Evolutionary conservation across 2,329 filamentous ascomycete genomes (phyloP).

Genomic region (Aureobasidium sp.): DNA sequence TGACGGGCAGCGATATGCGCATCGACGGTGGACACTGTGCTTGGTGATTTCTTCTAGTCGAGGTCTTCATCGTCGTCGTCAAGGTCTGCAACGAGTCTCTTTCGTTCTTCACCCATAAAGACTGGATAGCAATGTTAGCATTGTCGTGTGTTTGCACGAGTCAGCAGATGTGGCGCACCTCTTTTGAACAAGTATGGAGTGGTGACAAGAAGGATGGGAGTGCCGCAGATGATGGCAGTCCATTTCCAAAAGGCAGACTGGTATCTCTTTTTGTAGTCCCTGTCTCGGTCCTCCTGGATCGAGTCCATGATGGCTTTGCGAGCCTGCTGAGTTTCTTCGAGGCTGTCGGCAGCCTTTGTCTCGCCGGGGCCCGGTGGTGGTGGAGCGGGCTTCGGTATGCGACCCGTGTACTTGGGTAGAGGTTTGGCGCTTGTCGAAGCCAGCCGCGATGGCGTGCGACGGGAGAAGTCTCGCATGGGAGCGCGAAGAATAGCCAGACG

Average conservation of each 20-base stretch:
- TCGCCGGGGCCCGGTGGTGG: conserved; percentile 7
- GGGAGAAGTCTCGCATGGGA: not conserved
- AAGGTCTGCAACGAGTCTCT: not conserved
- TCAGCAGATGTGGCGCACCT: not conserved
- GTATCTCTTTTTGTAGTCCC: conserved; percentile 1
- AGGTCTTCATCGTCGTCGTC: not conserved
- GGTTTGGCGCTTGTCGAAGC: not conserved
- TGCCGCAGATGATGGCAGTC: not conserved
- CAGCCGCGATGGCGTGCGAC: not conserved
- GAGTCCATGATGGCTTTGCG: not conserved
- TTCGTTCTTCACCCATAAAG: conserved; percentile 2
- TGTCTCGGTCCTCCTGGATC: not conserved
- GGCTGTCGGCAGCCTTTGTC: not conserved
- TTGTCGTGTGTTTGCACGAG: not conserved
- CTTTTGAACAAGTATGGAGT: not conserved
- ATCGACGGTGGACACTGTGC: conserved; percentile 47
- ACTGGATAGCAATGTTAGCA: not conserved
- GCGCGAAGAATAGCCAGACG: not conserved
- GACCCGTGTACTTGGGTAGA: not conserved
- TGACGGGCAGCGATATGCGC: conserved; percentile 46
- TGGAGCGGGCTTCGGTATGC: not conserved
- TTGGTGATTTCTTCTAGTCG: conserved; percentile 31
- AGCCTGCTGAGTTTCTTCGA: not conserved
- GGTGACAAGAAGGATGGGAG: not conserved
- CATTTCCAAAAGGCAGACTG: not conserved